These are phyloP conservation scores for Coix lacrymajobi DNA, from an alignment of 176 grass and related monocot genomes.

Conservation along the genomic window DNA sequence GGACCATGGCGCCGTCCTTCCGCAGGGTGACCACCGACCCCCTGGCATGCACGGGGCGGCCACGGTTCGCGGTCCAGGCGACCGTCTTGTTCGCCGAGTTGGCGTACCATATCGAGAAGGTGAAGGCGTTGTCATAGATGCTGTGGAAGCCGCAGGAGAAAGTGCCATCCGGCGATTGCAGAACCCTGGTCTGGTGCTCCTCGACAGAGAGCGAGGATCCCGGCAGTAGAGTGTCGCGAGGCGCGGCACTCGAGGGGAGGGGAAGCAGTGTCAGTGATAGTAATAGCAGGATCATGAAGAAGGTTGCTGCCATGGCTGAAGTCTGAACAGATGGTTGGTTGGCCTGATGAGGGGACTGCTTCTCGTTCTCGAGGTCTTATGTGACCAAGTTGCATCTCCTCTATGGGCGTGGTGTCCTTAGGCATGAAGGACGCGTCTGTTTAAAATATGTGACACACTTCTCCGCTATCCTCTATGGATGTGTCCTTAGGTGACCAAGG, in stretches of 20 bases:
- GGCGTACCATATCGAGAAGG: conserved; percentile 62
- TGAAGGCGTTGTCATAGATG: conserved; percentile 19
- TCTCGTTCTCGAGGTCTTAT: neutral
- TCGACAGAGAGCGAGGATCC: neutral
- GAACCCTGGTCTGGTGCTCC: neutral
- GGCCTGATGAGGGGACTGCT: neutral
- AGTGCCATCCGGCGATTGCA: neutral
- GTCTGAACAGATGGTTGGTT: neutral
- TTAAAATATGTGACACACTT: neutral
- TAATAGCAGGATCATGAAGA: neutral
- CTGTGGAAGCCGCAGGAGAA: conserved; percentile 38
- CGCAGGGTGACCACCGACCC: conserved; percentile 14
- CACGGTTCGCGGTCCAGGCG: conserved; percentile 40
- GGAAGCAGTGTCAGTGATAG: neutral
- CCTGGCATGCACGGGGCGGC: conserved; percentile 24
- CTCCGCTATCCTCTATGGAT: neutral
- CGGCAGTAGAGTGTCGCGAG: neutral
- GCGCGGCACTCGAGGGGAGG: neutral
- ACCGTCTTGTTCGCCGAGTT: conserved; percentile 23
- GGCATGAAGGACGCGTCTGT: neutral
- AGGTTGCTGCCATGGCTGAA: neutral
- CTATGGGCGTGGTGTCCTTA: neutral
- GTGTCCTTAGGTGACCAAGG: neutral
- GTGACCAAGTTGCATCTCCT: neutral
- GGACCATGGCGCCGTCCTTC: conserved; percentile 37